Base-by-base conservation (phyloP, 176 grass and related monocot genomes). In the Leersia perrieri region DNA sequence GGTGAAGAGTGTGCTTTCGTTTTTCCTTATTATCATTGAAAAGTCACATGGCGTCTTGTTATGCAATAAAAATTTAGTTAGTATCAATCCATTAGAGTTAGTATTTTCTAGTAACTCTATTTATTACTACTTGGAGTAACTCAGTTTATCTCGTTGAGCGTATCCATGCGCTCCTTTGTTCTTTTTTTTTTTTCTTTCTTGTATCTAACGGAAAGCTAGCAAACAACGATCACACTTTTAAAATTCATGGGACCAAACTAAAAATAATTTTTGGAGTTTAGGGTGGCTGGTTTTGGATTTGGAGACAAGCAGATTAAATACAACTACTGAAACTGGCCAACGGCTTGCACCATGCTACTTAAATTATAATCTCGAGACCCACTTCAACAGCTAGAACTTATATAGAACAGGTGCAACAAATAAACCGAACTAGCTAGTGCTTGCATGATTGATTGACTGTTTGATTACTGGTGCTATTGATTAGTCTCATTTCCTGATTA, bases 351-450 rank as follows among this genome's bases (percentile, higher is more conserved):
- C 42, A 32, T 47, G 58, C 55, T 57, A 33, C 62, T 67, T 29
- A 78, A 49, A 71, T 58, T 66, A 49, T 18, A 68, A 40, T 30
- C 67, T 83, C 34, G 80, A 88, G 74, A 27, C 80, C 44, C 44
- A 35, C 44, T 42, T 82, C 29, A n/a, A 68, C 84, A 68, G 8
- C 44, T 33, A 23, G 27, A 27, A 58, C 13, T 4, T 4, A 28
- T 25, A n/a, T 51, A 26, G 7, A 77, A 35, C 75, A 18, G 66
- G 31, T 5, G 32, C 23, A 79, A 49, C 75, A 30, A 5, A 62
- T 62, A 36, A 61, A 9, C 23, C 20, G 51, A 13, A 3, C 51
- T 55, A 55, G 51, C 51, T n/a, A 55, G 20, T 55, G 22, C 22
- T 10, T 58, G 2, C 53, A 58, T 58, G 53, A 23, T 25, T 58